phyloP scores from a whole-genome alignment of 1,139 yeast genomes.

The Taphrina flavorubra region DNA sequence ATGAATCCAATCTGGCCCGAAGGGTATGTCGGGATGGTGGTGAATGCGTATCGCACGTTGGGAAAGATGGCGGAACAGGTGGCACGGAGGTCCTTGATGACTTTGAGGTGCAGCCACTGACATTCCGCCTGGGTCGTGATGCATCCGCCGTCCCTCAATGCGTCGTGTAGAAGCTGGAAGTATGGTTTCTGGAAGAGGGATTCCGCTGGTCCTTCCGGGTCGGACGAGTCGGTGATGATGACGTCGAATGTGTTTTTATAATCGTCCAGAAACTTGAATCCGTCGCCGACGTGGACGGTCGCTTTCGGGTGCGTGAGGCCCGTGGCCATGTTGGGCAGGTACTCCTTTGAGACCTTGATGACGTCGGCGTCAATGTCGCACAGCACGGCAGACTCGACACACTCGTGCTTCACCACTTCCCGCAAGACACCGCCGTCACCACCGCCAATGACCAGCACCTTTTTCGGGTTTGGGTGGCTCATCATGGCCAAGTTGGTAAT shows the following conservation, averaged over 20 bases:
- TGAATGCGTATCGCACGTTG: constrained; percentile 64
- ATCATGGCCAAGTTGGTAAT: constrained; percentile 79
- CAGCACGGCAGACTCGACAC: constrained; percentile 72
- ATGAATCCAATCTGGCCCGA: constrained; percentile 92
- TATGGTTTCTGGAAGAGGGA: constrained; percentile 85
- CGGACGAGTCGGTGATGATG: constrained; percentile 93
- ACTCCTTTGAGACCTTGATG: constrained; percentile 73
- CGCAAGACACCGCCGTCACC: constrained; percentile 94
- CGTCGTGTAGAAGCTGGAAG: constrained; percentile 71
- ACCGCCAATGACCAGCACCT: constrained; percentile 86
- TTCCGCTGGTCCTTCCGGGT: constrained; percentile 98
- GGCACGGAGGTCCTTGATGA: constrained; percentile 64
- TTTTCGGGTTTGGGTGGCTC: constrained; percentile 74
- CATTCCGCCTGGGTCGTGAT: constrained; percentile 91
- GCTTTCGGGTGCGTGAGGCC: constrained; percentile 75
- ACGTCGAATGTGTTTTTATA: constrained; percentile 69
- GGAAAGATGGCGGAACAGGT: constrained; percentile 76
- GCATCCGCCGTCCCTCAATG: constrained; percentile 74
- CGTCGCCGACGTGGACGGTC: constrained; percentile 79
- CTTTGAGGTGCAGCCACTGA: constrained; percentile 82
- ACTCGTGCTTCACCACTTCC: constrained; percentile 76
- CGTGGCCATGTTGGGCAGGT: constrained; percentile 78
- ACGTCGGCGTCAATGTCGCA: constrained; percentile 90
- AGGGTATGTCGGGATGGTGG: constrained; percentile 88
- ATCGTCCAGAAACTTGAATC: constrained; percentile 75